These are phyloP conservation scores for Breviolum minutum DNA, from an alignment of 73 alveolate genomes.

Conservation along the genomic window DNA sequence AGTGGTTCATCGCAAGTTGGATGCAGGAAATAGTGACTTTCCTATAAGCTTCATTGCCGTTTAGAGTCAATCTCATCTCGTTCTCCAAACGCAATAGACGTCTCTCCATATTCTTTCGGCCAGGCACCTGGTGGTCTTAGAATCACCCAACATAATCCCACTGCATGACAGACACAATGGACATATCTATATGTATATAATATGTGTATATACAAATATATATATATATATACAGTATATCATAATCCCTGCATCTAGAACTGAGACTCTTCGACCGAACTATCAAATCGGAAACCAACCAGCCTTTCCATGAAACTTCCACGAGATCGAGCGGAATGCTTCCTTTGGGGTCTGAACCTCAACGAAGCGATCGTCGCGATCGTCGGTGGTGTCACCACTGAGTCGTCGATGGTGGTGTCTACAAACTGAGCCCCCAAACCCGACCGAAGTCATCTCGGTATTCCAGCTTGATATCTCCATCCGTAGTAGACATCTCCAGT, in stretches of 20 bases:
- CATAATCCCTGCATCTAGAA: not conserved
- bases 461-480: constrained; percentile 94
- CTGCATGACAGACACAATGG: not conserved
- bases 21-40: too few relatives aligned
- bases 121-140: constrained; percentile 46
- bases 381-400: not conserved
- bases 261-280: not conserved
- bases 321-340: constrained; percentile 94
- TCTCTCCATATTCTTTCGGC: constrained; percentile 93
- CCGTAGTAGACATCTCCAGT: constrained; percentile 88
- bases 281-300: not conserved
- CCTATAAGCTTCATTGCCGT: not conserved
- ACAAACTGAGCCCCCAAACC: constrained; percentile 11
- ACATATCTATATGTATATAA: too few relatives aligned
- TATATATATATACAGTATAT: too few relatives aligned
- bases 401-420: not conserved
- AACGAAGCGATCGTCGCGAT: not conserved
- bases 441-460: constrained; percentile 94
- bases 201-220: too few relatives aligned
- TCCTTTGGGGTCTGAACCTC: constrained; percentile 95
- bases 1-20: not conserved
- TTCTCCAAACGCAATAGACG: constrained; percentile 91
- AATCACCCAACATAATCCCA: not conserved
- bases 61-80: constrained; percentile 82
- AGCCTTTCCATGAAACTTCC: constrained; percentile 95